Evolutionary conservation across 176 grass and related monocot species (phyloP).

Genomic region (Hyparrhenia diplandra): DNA sequence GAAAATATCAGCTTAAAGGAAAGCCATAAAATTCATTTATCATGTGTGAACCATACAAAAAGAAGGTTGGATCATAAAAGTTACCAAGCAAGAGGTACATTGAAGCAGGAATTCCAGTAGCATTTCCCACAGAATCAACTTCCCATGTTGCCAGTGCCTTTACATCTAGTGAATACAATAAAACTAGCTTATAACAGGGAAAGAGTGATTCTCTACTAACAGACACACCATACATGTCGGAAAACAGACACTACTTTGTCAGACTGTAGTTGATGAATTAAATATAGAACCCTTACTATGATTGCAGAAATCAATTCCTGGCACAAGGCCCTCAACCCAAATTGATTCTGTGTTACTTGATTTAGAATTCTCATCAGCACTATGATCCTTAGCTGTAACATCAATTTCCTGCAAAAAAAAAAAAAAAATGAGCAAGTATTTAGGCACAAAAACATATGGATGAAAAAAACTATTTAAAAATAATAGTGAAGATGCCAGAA

Average conservation of each 20-base stretch:
- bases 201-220: neutral
- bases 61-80: conserved; percentile 13
- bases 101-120: conserved; percentile 62
- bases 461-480: neutral
- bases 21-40: neutral
- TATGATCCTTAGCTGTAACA: conserved; percentile 28
- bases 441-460: conserved; percentile 1
- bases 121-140: conserved; percentile 66
- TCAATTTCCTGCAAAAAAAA: conserved; percentile 60
- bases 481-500: neutral
- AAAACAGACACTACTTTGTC: neutral
- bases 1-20: neutral
- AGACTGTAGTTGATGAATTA: neutral
- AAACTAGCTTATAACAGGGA: conserved; percentile 7
- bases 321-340: conserved; percentile 90
- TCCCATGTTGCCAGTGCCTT: conserved; percentile 80
- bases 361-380: conserved; percentile 28
- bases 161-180: conserved; percentile 44
- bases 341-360: conserved; percentile 48
- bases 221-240: neutral
- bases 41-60: neutral
- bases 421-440: neutral
- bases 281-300: conserved; percentile 58
- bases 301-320: conserved; percentile 95
- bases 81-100: conserved; percentile 95